Percentiles rank a stretch among this genome's conserved stretches.
These are phyloP conservation scores for Calonectria naviculata DNA, from an alignment of 2,329 filamentous ascomycete genomes.

Conservation along the genomic window DNA sequence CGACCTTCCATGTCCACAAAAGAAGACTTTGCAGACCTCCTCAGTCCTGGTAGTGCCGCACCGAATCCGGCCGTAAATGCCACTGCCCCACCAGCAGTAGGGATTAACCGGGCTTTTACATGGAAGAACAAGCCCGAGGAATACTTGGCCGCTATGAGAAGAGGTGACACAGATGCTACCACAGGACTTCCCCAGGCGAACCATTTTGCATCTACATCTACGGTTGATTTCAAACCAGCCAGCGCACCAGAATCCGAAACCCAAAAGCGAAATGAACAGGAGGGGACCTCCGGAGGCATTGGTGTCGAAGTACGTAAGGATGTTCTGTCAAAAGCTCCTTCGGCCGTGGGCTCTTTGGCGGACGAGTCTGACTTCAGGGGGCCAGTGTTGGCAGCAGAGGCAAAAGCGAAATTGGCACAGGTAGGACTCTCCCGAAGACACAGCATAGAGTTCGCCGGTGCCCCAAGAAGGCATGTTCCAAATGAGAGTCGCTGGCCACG, in stretches of 20 bases:
- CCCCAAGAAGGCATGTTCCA: constrained; percentile 44
- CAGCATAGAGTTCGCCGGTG: constrained; percentile 57
- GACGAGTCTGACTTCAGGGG: constrained; percentile 70
- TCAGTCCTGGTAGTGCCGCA: constrained; percentile 21
- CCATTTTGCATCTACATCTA: constrained; percentile 41
- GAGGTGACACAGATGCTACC: constrained; percentile 44
- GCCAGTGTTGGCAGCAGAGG: constrained; percentile 60
- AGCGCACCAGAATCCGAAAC: constrained; percentile 37
- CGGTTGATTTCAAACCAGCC: constrained; percentile 34
- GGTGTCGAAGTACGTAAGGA: constrained; percentile 57
- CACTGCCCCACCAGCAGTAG: constrained; percentile 48
- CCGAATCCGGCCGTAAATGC: constrained; percentile 41
- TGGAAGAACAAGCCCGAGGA: constrained; percentile 75
- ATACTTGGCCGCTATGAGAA: constrained; percentile 58
- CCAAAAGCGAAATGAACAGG: constrained; percentile 34
- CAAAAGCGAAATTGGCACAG: constrained; percentile 55
- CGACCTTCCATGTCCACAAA: constrained; percentile 61
- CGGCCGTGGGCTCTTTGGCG: constrained; percentile 68
- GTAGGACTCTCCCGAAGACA: constrained; percentile 71
- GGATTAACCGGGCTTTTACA: constrained; percentile 64
- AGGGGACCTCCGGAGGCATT: constrained; percentile 40
- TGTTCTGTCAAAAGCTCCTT: constrained; percentile 58
- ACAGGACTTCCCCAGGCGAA: constrained; percentile 38
- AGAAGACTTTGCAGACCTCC: constrained; percentile 61
- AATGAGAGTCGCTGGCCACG: constrained; percentile 76